Evolutionary conservation across 164 flowering plant species (phyloP), one percentile per base, ranked within the genome.

Genomic region (Umbellularia californica): DNA sequence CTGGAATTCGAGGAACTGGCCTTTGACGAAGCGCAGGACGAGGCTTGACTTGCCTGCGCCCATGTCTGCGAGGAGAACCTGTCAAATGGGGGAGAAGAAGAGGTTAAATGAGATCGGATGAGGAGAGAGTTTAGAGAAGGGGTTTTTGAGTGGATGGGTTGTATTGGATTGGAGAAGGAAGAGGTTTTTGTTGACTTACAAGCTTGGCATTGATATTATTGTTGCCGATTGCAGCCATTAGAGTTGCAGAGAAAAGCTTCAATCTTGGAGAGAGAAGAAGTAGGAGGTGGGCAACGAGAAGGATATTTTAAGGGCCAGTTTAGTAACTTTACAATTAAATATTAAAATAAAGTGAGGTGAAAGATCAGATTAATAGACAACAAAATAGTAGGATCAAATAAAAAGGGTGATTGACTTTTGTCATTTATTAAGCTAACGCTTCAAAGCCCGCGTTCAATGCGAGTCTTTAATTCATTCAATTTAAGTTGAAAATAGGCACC

Each of bases 171-270:
- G 4, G 52, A 24, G 10, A 23, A 63, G 25, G 25, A 7, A 24
- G 25, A 10, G 66, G 66, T 63, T 65, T 30, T 30, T 12, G 60
- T 23, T 60, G 58, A 85, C 85, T 84, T 41, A 90, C 94, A 60
- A 92, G 87, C 74, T 92, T 91, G 1, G 96, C 96, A 67, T 90
- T 90, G 78, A 88, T 87, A 78, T 85, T 90, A 84, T 82, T 89
- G 84, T 89, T 88, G 24, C 88, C 87, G 47, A 79, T 79, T 9
- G 86, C 76, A 11, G 95, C 92, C 95, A 89, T 90, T 20, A 67
- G 50, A 72, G 58, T 63, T 58, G 41, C 69, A 70, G 73, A 51
- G n/a, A 41, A 33, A 20, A 68, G 65, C 50, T 35, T 71, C 63
- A 60, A 65, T 62, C 70, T 71, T 0, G 5, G 9, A 50, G 35